Evolutionary conservation across 1,139 yeast genomes (phyloP).

Genomic region (Lodderomyces metapsilosis): DNA sequence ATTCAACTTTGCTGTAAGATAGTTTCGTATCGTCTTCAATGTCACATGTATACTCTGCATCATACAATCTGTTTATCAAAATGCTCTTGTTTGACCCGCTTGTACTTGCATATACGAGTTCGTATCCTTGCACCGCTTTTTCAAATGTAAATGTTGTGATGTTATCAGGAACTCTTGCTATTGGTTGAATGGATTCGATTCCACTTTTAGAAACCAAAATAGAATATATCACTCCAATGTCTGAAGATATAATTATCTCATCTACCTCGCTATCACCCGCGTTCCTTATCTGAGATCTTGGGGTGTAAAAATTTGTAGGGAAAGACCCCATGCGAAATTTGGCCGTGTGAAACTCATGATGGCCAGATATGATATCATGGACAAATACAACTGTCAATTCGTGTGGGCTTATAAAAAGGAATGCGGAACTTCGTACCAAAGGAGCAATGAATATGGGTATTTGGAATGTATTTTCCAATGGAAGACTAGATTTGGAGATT

Average conservation of each 20-base stretch:
- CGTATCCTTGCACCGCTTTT: slow-evolving; percentile 17
- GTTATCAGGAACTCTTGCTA: slow-evolving; percentile 29
- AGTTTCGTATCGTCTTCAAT: slow-evolving; percentile 13
- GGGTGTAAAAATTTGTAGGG: slow-evolving; percentile 38
- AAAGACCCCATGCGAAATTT: slow-evolving; percentile 23
- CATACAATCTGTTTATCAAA: slow-evolving; percentile 19
- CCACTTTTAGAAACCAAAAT: slow-evolving; percentile 19
- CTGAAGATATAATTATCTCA: slow-evolving; percentile 42
- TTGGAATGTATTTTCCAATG: slow-evolving; percentile 36
- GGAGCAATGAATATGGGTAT: slow-evolving; percentile 44
- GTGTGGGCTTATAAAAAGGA: slow-evolving; percentile 31
- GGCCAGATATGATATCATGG: slow-evolving; percentile 49
- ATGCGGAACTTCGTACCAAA: slow-evolving; percentile 30
- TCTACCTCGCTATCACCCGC: slow-evolving; percentile 17
- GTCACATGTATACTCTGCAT: slow-evolving; percentile 15
- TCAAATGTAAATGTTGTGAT: slow-evolving; percentile 36
- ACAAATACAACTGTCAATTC: slow-evolving; percentile 33
- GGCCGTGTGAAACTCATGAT: slow-evolving; percentile 30
- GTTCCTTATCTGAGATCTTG: slow-evolving; percentile 16
- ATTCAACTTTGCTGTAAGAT: slow-evolving; percentile 13
- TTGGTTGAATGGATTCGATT: slow-evolving; percentile 17
- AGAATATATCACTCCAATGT: slow-evolving; percentile 40
- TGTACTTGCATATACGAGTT: slow-evolving; percentile 32
- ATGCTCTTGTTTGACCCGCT: slow-evolving; percentile 33
- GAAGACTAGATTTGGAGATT: slow-evolving; percentile 23